Evolutionary conservation across 148 eudicot species (phyloP), one percentile per base, ranked within the genome.

Genomic region (Chenopodium suecicum): DNA sequence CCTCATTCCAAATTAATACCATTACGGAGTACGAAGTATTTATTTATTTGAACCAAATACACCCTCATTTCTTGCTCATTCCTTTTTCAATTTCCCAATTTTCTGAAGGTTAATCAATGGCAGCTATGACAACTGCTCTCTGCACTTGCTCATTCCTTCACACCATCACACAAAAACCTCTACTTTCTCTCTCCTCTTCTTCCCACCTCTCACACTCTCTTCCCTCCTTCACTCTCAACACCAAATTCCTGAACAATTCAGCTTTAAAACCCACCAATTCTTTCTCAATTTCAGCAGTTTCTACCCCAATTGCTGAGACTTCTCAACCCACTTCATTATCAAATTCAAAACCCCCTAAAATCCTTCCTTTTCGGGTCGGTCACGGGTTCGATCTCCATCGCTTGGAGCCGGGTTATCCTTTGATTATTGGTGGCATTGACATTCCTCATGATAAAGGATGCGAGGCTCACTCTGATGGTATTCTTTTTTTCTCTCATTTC

Each of bases 401-500:
- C 44, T 82, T 96, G 67, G 99, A 96, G 83, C 98, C 95, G 60
- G 98, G 98, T 0, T 96, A 96, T 75, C 98, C 99, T 22, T 91
- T 96, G 85, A 94, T 96, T 82, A 90, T 96, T 74, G 99, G 98
- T 19, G 99, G 99, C 23, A 87, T 95, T 66, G 60, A 88, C 78
- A 91, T 95, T 77, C 99, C 99, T 67, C 96, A 92, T 78, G 98
- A 93, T 34, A 88, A 89, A 83, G 98, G 98, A 27, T 95, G 98
- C 79, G 98, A 95, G 71, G 98, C 98, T 91, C 98, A 95, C 80
- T 95, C 98, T 78, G 98, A 95, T 85, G 98, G 98, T 95, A 84
- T 2, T 52, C 52, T 23, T 20, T 34, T 46, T 37, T 50, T 7
- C 67, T 66, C 12, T 44, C 0, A 44, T 77, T 73, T 34, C 9